These are phyloP conservation scores for Canavalia ensiformis DNA, from an alignment of 306 rosid genomes.

Conservation along the genomic window DNA sequence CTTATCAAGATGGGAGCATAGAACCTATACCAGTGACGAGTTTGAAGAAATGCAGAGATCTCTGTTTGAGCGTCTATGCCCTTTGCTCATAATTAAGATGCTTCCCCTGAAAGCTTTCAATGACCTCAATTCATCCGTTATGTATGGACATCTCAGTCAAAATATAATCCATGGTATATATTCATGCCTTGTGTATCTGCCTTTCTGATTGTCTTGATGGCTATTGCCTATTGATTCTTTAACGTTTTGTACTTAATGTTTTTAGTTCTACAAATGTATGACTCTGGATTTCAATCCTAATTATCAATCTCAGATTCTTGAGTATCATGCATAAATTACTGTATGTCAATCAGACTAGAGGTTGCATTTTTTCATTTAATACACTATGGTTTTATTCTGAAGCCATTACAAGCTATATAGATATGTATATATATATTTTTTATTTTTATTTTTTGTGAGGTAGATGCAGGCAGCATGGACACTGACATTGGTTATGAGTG, in stretches of 20 bases:
- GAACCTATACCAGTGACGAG: slow-evolving; percentile 63
- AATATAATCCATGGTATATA: slow-evolving; percentile 57
- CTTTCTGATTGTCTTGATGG: slow-evolving; percentile 30
- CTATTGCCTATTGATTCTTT: slow-evolving; percentile 2
- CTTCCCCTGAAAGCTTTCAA: slow-evolving; percentile 84
- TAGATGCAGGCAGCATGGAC: slow-evolving; percentile 55
- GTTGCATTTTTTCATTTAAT: not conserved
- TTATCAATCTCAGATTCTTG: slow-evolving; percentile 1
- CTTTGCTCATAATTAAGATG: slow-evolving; percentile 85
- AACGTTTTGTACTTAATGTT: slow-evolving; percentile 18
- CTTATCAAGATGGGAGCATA: slow-evolving; percentile 59
- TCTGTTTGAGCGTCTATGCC: slow-evolving; percentile 90
- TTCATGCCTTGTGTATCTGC: slow-evolving; percentile 42
- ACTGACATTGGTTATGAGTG: slow-evolving; percentile 57
- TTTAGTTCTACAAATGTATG: slow-evolving; percentile 27
- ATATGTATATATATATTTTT: slow-evolving; percentile 8
- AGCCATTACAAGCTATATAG: slow-evolving; percentile 5
- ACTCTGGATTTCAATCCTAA: slow-evolving; percentile 39
- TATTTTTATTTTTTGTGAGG: slow-evolving; percentile 33
- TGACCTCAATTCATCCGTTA: slow-evolving; percentile 67
- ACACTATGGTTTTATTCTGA: slow-evolving; percentile 37
- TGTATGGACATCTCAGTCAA: slow-evolving; percentile 70
- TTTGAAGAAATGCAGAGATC: slow-evolving; percentile 64
- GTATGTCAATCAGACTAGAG: slow-evolving; percentile 7
- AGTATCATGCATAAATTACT: slow-evolving; percentile 2